Evolutionary conservation across 805 yeast genomes (phyloP).

Genomic region (Vanderwaltozyma yarrowii): DNA sequence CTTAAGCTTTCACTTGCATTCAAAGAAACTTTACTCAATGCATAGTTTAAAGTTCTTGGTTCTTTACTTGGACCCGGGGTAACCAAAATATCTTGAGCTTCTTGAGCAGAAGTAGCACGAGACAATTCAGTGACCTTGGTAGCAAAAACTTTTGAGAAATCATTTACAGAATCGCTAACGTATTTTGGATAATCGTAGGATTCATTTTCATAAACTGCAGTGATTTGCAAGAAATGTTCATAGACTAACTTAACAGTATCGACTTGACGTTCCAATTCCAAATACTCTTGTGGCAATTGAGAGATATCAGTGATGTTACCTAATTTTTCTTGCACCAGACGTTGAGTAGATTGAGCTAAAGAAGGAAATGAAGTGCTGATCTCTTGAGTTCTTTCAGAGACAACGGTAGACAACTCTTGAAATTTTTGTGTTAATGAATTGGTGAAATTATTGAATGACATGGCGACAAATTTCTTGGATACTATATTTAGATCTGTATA

Average conservation of each 20-base stretch:
- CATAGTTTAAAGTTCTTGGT: constrained; percentile 79
- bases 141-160: constrained; percentile 56
- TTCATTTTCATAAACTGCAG: constrained; percentile 56
- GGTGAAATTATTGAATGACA: constrained; percentile 26
- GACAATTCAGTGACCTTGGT: constrained; percentile 57
- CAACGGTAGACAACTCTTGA: constrained; percentile 21
- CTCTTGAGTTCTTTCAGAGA: constrained; percentile 29
- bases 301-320: constrained; percentile 78
- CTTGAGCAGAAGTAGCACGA: constrained; percentile 66
- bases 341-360: constrained; percentile 64
- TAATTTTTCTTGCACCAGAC: constrained; percentile 67
- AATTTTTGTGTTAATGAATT: constrained; percentile 21
- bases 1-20: constrained; percentile 28
- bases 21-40: constrained; percentile 66
- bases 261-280: constrained; percentile 60
- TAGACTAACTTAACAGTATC: constrained; percentile 65
- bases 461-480: constrained; percentile 1
- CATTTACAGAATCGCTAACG: constrained; percentile 61
- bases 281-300: constrained; percentile 74
- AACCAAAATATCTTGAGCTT: constrained; percentile 29
- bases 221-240: constrained; percentile 43
- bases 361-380: constrained; percentile 52
- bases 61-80: constrained; percentile 33
- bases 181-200: constrained; percentile 78
- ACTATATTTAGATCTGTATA: no score